phyloP scores from a whole-genome alignment of 805 yeast species.

The Ogataea henricii region DNA sequence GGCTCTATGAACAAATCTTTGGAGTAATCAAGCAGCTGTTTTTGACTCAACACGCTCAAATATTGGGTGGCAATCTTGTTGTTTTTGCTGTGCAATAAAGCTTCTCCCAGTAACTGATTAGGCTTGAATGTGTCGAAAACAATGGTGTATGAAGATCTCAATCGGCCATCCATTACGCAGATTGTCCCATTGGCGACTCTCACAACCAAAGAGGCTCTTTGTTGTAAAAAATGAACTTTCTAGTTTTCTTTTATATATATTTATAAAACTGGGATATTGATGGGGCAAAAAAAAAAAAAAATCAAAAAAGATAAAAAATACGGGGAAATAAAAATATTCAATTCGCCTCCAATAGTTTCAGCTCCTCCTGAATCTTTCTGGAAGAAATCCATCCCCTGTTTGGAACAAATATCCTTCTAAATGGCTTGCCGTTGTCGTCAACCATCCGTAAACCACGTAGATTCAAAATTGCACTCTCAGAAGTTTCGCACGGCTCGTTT shows the following conservation, averaged over 20 bases:
- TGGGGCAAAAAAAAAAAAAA: background rate
- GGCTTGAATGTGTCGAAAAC: conserved; percentile 33
- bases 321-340: background rate
- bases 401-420: conserved; percentile 48
- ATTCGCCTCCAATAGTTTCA: conserved; percentile 8
- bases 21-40: conserved; percentile 19
- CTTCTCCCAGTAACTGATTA: conserved; percentile 24
- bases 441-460: conserved; percentile 13
- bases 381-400: conserved; percentile 50
- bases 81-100: conserved; percentile 13
- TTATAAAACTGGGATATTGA: background rate
- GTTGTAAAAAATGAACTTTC: background rate
- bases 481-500: background rate
- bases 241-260: too few relatives aligned
- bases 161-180: conserved; percentile 13
- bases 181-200: background rate
- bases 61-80: conserved; percentile 21
- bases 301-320: background rate
- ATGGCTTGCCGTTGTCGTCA: conserved; percentile 43
- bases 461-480: background rate
- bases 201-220: background rate
- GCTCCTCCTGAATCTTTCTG: conserved; percentile 18
- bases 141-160: conserved; percentile 24
- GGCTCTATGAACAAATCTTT: conserved; percentile 26
- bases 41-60: conserved; percentile 19